phyloP scores from a whole-genome alignment of 2,329 filamentous ascomycete genomes.

The Chaetomiaceae sp. region DNA sequence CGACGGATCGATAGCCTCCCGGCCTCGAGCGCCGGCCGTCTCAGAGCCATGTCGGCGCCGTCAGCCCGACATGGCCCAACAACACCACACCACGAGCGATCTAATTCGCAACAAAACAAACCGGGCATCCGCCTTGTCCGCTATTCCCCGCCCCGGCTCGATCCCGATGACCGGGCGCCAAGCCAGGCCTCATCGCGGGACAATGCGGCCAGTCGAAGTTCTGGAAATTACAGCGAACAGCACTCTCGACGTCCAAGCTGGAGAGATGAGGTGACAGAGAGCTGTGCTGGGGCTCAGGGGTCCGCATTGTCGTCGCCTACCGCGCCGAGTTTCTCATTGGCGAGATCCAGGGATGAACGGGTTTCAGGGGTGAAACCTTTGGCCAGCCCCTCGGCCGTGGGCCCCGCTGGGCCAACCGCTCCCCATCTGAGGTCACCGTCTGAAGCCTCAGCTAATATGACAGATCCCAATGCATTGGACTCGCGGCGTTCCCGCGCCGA shows the following conservation, averaged over 20 bases:
- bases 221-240: slow-evolving; percentile 23
- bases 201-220: slow-evolving; percentile 20
- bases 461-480: slow-evolving; percentile 36
- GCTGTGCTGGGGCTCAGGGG: slow-evolving; percentile 29
- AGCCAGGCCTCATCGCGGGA: slow-evolving; percentile 27
- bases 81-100: slow-evolving; percentile 38
- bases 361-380: slow-evolving; percentile 46
- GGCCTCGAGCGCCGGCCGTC: slow-evolving; percentile 25
- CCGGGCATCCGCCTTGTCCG: slow-evolving; percentile 46
- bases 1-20: slow-evolving; percentile 22
- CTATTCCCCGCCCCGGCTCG: slow-evolving; percentile 43
- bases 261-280: slow-evolving; percentile 27
- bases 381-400: slow-evolving; percentile 30
- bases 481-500: slow-evolving; percentile 23
- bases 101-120: slow-evolving; percentile 38
- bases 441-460: slow-evolving; percentile 36
- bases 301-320: slow-evolving; percentile 35
- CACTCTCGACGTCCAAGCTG: slow-evolving; percentile 17
- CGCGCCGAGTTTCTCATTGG: slow-evolving; percentile 35
- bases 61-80: slow-evolving; percentile 30
- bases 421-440: slow-evolving; percentile 37
- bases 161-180: slow-evolving; percentile 27
- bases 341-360: slow-evolving; percentile 33
- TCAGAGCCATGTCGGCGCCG: slow-evolving; percentile 31
- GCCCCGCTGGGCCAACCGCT: slow-evolving; percentile 33